These are phyloP conservation scores for Aureobasidium vineae DNA, from an alignment of 2,329 filamentous ascomycete species.

Conservation along the genomic window DNA sequence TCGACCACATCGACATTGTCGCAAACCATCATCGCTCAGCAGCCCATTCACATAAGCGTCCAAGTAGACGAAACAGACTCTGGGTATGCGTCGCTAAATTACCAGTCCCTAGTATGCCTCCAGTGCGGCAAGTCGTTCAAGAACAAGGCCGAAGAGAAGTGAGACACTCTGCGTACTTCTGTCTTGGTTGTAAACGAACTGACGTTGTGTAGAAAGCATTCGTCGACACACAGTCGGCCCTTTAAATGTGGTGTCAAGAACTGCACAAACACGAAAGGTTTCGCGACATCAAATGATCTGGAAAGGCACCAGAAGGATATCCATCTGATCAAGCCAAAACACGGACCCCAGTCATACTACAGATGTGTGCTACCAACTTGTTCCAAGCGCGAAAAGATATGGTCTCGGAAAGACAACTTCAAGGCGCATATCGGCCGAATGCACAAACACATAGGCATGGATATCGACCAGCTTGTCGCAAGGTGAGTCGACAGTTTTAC, in stretches of 20 bases:
- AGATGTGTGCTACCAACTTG: slow-evolving; percentile 61
- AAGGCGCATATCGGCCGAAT: slow-evolving; percentile 71
- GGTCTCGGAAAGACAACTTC: slow-evolving; percentile 85
- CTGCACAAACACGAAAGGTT: slow-evolving; percentile 63
- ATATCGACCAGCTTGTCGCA: slow-evolving; percentile 13
- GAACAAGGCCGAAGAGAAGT: slow-evolving; percentile 26
- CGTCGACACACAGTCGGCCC: slow-evolving; percentile 66
- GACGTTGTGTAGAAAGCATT: slow-evolving; percentile 63
- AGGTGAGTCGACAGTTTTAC: not conserved
- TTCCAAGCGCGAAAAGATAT: slow-evolving; percentile 63
- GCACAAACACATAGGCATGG: slow-evolving; percentile 47
- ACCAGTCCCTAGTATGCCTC: slow-evolving; percentile 8
- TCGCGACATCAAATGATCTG: slow-evolving; percentile 77
- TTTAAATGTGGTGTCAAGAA: slow-evolving; percentile 58
- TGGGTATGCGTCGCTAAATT: slow-evolving; percentile 8
- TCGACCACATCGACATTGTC: not conserved
- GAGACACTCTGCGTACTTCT: slow-evolving; percentile 1
- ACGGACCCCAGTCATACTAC: slow-evolving; percentile 54
- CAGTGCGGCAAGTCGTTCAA: slow-evolving; percentile 19
- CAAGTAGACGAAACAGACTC: slow-evolving; percentile 14
- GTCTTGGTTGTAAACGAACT: not conserved
- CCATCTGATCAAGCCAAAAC: slow-evolving; percentile 54
- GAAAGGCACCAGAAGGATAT: slow-evolving; percentile 73
- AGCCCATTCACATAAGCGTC: not conserved
- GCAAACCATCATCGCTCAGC: not conserved